phyloP scores from a whole-genome alignment of 2,329 filamentous ascomycete genomes.

The Pyrenophora tritici-repentis region DNA sequence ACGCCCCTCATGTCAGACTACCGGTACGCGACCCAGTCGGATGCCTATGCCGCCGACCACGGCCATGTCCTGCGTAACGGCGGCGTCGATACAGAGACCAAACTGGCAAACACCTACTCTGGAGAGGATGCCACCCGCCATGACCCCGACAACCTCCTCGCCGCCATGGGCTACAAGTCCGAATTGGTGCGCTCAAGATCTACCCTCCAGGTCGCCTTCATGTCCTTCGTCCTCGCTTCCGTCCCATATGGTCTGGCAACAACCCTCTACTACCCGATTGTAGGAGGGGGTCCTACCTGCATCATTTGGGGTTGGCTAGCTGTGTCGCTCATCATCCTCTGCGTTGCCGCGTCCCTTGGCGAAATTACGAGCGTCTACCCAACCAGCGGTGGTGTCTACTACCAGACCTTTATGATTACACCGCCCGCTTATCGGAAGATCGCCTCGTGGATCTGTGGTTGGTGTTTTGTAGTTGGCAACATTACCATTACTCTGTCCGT shows the following conservation, averaged over 20 bases:
- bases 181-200: slow-evolving; percentile 69
- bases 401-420: slow-evolving; percentile 77
- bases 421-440: slow-evolving; percentile 64
- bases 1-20: slow-evolving; percentile 27
- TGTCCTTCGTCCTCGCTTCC: slow-evolving; percentile 76
- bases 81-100: slow-evolving; percentile 33
- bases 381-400: slow-evolving; percentile 79
- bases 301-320: slow-evolving; percentile 75
- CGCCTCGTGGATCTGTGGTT: slow-evolving; percentile 73
- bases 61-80: slow-evolving; percentile 29
- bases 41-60: slow-evolving; percentile 42
- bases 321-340: slow-evolving; percentile 70
- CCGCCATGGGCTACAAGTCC: slow-evolving; percentile 68
- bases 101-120: slow-evolving; percentile 28
- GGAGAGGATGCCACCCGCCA: slow-evolving; percentile 31
- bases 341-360: slow-evolving; percentile 71
- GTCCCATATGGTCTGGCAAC: slow-evolving; percentile 76
- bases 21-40: slow-evolving; percentile 42
- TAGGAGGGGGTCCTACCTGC: slow-evolving; percentile 68
- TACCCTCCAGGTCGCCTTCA: slow-evolving; percentile 72
- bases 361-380: slow-evolving; percentile 79
- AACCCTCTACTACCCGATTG: slow-evolving; percentile 69
- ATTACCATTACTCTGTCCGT: slow-evolving; percentile 83
- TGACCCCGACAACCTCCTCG: slow-evolving; percentile 66
- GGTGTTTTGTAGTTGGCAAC: slow-evolving; percentile 78